Evolutionary conservation across 163 green algal species (phyloP).

Genomic region (Trebouxiophyceae sp.): DNA sequence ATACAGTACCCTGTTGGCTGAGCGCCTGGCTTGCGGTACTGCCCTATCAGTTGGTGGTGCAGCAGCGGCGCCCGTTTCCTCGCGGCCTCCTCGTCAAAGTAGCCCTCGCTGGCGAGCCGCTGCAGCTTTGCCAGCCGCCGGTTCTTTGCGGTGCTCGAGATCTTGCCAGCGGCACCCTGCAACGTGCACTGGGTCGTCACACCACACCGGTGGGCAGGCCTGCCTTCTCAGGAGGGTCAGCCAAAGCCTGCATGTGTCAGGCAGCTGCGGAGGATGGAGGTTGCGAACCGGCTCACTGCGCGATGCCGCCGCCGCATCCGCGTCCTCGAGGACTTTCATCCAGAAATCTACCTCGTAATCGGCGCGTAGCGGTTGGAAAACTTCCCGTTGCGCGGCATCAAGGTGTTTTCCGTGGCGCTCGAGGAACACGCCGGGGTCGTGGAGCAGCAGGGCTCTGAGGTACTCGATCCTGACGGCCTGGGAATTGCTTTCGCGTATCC

Average conservation of each 20-base stretch:
- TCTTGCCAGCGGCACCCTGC: not conserved
- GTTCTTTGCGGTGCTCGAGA: not conserved
- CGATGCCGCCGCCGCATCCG: not conserved
- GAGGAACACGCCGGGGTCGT: not conserved
- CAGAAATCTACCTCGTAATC: not conserved
- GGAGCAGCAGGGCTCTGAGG: not conserved
- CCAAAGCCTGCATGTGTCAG: too few relatives aligned
- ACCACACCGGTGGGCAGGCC: not conserved
- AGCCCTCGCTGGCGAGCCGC: not conserved
- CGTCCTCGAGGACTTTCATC: not conserved
- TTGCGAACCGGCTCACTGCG: too few relatives aligned
- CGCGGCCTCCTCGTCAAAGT: not conserved
- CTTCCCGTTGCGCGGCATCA: not conserved
- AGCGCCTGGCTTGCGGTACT: too few relatives aligned
- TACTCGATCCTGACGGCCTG: too few relatives aligned
- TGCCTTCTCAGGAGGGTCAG: not conserved
- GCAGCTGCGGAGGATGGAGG: too few relatives aligned
- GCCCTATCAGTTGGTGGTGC: not conserved
- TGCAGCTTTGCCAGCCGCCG: not conserved
- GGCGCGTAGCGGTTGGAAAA: not conserved
- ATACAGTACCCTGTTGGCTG: too few relatives aligned
- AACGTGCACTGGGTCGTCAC: not conserved
- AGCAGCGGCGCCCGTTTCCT: not conserved
- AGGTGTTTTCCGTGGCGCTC: not conserved
- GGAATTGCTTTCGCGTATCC: too few relatives aligned